Percentiles rank a stretch among this genome's conserved stretches.
These are phyloP conservation scores for Aschersonia sp. DNA, from an alignment of 2,329 filamentous ascomycete species.

Conservation along the genomic window DNA sequence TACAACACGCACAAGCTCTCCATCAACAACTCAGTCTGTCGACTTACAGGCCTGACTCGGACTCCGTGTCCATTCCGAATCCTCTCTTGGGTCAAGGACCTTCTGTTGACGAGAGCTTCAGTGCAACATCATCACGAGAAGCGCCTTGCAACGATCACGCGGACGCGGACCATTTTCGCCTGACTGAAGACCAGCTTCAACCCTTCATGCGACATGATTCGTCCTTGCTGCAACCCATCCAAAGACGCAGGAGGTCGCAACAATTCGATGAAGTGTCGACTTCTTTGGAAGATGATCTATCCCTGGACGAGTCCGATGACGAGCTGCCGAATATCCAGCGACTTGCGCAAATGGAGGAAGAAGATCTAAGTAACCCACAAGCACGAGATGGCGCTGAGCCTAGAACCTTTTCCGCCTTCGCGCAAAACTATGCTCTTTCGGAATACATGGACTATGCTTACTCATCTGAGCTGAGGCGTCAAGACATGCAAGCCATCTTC, in stretches of 20 bases:
- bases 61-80: conserved; percentile 8
- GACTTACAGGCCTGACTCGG: conserved; percentile 1
- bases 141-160: neutral
- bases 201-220: neutral
- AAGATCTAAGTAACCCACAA: conserved; percentile 18
- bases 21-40: neutral
- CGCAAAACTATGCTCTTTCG: conserved; percentile 37
- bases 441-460: conserved; percentile 52
- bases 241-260: neutral
- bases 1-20: conserved; percentile 1
- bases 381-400: conserved; percentile 24
- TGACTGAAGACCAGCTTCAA: conserved; percentile 4
- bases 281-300: conserved; percentile 1
- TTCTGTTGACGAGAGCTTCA: conserved; percentile 1
- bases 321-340: conserved; percentile 25
- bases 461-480: conserved; percentile 64
- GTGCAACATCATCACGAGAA: neutral
- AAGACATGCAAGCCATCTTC: conserved; percentile 69
- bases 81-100: conserved; percentile 6
- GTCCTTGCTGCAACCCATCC: neutral
- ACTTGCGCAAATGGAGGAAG: conserved; percentile 11
- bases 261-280: neutral
- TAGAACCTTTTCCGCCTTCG: conserved; percentile 33
- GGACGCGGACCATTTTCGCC: conserved; percentile 4
- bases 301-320: conserved; percentile 42